These are phyloP conservation scores for Phytophthora agathidicida DNA, from an alignment of 352 stramenopile genomes.

Conservation along the genomic window DNA sequence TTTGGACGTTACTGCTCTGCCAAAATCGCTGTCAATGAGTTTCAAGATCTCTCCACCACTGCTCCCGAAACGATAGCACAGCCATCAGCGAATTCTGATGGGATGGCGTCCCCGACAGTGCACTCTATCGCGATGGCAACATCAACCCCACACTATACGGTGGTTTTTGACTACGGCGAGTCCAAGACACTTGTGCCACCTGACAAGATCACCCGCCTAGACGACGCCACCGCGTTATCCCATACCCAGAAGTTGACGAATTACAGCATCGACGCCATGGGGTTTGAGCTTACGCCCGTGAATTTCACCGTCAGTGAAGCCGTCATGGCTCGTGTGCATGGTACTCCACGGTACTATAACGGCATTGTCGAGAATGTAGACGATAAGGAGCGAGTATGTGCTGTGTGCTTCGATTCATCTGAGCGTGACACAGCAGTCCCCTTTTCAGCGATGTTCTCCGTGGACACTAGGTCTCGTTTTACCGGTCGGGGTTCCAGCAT, in stretches of 20 bases:
- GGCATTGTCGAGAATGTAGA: slow-evolving; percentile 59
- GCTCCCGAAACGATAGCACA: not conserved
- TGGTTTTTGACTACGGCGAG: slow-evolving; percentile 82
- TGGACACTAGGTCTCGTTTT: slow-evolving; percentile 56
- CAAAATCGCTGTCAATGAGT: slow-evolving; percentile 43
- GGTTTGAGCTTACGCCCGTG: slow-evolving; percentile 67
- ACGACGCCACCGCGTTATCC: slow-evolving; percentile 58
- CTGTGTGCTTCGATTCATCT: slow-evolving; percentile 75
- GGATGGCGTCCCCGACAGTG: slow-evolving; percentile 4
- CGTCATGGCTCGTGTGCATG: slow-evolving; percentile 66
- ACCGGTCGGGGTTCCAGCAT: slow-evolving; percentile 42
- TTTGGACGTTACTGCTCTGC: slow-evolving; percentile 73
- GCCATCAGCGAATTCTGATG: slow-evolving; percentile 8
- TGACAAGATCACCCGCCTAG: slow-evolving; percentile 59
- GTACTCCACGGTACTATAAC: slow-evolving; percentile 63
- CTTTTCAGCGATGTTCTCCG: slow-evolving; percentile 75
- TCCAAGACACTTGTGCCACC: slow-evolving; percentile 50
- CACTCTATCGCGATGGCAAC: slow-evolving; percentile 8
- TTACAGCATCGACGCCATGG: slow-evolving; percentile 79
- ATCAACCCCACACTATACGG: slow-evolving; percentile 37
- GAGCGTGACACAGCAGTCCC: slow-evolving; percentile 64
- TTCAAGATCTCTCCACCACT: slow-evolving; percentile 22
- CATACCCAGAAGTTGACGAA: slow-evolving; percentile 75
- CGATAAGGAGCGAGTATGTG: slow-evolving; percentile 64
- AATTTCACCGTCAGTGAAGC: slow-evolving; percentile 60